These are phyloP conservation scores for Pittosporum tobira DNA, from an alignment of 129 eudicot genomes.

Conservation along the genomic window DNA sequence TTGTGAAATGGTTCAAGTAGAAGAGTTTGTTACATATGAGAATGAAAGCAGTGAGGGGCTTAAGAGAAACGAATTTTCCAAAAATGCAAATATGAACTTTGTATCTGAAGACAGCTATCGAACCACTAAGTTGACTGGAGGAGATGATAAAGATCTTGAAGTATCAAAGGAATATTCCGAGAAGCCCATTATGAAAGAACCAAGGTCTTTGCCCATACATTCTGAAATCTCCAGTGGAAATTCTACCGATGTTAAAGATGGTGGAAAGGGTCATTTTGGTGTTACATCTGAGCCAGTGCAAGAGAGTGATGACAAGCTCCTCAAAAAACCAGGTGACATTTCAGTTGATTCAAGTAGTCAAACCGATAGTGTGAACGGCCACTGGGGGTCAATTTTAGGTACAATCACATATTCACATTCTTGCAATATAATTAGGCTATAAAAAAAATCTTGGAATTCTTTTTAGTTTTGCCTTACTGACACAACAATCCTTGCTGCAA, in stretches of 20 bases:
- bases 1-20: neutral
- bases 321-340: constrained; percentile 19
- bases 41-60: neutral
- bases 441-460: neutral
- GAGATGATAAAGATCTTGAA: constrained; percentile 2
- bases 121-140: constrained; percentile 4
- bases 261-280: constrained; percentile 11
- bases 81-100: neutral
- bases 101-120: constrained; percentile 9
- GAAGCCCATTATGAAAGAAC: constrained; percentile 5
- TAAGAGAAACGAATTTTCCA: neutral
- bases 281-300: constrained; percentile 18
- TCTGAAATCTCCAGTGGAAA: constrained; percentile 4
- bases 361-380: constrained; percentile 57
- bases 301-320: constrained; percentile 27
- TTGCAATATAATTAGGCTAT: too few species aligned
- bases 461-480: neutral
- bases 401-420: constrained; percentile 6
- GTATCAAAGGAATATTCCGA: constrained; percentile 6
- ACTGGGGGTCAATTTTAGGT: constrained; percentile 84
- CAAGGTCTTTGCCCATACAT: constrained; percentile 8
- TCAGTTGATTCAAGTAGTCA: constrained; percentile 35
- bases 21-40: constrained; percentile 5
- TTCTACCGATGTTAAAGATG: constrained; percentile 16
- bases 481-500: too few species aligned